Evolutionary conservation across 2,329 filamentous ascomycete genomes (phyloP), one percentile per base, ranked within the genome.

Genomic region (Colletotrichum zoysiae): DNA sequence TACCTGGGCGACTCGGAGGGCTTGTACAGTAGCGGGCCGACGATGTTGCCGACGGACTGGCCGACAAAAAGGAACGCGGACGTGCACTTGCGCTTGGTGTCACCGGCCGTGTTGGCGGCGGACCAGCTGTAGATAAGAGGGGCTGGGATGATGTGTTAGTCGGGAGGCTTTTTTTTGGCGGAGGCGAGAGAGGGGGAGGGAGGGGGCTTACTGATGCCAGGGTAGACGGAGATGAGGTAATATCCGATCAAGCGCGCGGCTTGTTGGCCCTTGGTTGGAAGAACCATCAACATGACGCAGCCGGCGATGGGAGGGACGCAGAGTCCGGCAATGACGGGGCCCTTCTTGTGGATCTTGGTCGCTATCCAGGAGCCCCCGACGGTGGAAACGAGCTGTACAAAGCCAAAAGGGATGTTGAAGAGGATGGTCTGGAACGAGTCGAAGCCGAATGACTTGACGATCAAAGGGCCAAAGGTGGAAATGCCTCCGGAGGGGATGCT

Each of bases 31-130:
- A 88, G 87, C 0, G 90, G 90, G 0, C 90, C 90, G n/a, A 91
- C 83, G 56, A 91, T 87, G 74, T 92, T 92, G 9, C 90, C 90
- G 1, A 86, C 86, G 62, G 87, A 89, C 74, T 89, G 86, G 8
- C 89, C 89, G 35, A 91, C 83, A 74, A 92, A 90, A 42, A 74
- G 80, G 18, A 89, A 84, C 2, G 84, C 88, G 0, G 89, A 91
- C 0, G 87, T 91, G 2, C 88, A 85, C 76, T 92, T 92, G 72
- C 89, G 86, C 78, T 92, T 92, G 0, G 90, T 92, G 71, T 92
- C 89, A 0, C 90, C 90, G 2, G 84, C 90, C 0, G 90, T 89
- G 74, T 90, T 90, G 62, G 88, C 87, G 0, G 85, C 85, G 0
- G 84, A 85, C 86, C 86, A 89, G 0, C 86, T 85, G 76, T 88